These are phyloP conservation scores for Aspergillus pseudonomiae DNA, from an alignment of 2,329 filamentous ascomycete genomes.

Conservation along the genomic window DNA sequence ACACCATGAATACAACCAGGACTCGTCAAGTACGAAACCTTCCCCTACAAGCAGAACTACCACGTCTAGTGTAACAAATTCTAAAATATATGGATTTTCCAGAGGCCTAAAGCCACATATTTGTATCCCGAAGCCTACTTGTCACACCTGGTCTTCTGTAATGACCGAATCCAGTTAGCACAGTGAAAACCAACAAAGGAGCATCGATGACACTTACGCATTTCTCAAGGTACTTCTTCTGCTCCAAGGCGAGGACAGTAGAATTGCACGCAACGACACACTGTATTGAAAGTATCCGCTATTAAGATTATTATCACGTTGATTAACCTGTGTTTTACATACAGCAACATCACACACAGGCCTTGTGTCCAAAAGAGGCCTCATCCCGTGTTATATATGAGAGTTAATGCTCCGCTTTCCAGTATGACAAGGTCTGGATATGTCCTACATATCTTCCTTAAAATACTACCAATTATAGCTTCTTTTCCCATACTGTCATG, in stretches of 20 bases:
- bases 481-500: neutral
- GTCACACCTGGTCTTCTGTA: neutral
- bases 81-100: neutral
- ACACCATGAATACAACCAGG: rapidly evolving
- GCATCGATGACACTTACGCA: neutral
- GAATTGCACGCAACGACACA: neutral
- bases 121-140: neutral
- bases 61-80: neutral
- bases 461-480: neutral
- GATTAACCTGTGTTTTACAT: neutral
- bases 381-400: neutral
- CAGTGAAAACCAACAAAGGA: neutral
- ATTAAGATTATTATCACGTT: neutral
- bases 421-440: neutral
- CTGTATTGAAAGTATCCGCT: rapidly evolving
- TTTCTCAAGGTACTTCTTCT: neutral
- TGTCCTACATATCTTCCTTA: neutral
- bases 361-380: neutral
- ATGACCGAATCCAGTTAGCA: neutral
- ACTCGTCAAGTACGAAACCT: neutral
- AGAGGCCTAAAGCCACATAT: neutral
- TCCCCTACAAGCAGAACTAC: neutral
- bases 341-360: neutral
- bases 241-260: neutral
- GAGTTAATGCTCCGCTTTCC: neutral